Evolutionary conservation across 345 rosid genomes (phyloP).

Genomic region (Pugionium cornutum): DNA sequence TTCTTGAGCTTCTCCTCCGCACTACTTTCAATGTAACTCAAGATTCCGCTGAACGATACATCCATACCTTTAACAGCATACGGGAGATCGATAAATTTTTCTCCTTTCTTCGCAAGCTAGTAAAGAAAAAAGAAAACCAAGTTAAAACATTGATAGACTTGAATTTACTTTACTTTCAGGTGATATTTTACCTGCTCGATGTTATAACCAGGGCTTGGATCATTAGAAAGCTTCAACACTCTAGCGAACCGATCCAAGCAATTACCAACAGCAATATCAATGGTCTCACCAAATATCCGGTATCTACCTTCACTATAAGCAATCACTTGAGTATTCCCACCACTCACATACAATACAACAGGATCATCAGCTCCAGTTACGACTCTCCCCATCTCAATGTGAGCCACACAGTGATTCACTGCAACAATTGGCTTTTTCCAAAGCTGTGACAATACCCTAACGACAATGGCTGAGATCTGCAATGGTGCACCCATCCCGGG

Average conservation of each 20-base stretch:
- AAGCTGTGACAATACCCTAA: conserved; percentile 76
- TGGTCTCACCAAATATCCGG: conserved; percentile 89
- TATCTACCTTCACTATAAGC: conserved; percentile 96
- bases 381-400: conserved; percentile 96
- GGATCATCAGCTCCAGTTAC: conserved; percentile 95
- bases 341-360: conserved; percentile 92
- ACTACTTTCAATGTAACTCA: conserved; percentile 84
- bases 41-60: conserved; percentile 92
- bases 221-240: conserved; percentile 84
- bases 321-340: conserved; percentile 98
- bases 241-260: conserved; percentile 96
- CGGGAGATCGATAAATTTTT: conserved; percentile 82
- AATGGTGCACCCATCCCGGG: conserved; percentile 98
- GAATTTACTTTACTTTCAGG: not conserved
- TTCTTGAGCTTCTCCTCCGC: conserved; percentile 81
- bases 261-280: conserved; percentile 98
- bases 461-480: conserved; percentile 75
- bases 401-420: conserved; percentile 96
- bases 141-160: not conserved
- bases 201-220: conserved; percentile 99
- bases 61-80: conserved; percentile 98
- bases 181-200: conserved; percentile 73
- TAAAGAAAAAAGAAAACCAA: conserved; percentile 6
- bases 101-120: conserved; percentile 97
- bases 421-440: conserved; percentile 92